These are phyloP conservation scores for Epichloe amarillans DNA, from an alignment of 2,329 filamentous ascomycete genomes.

Conservation along the genomic window DNA sequence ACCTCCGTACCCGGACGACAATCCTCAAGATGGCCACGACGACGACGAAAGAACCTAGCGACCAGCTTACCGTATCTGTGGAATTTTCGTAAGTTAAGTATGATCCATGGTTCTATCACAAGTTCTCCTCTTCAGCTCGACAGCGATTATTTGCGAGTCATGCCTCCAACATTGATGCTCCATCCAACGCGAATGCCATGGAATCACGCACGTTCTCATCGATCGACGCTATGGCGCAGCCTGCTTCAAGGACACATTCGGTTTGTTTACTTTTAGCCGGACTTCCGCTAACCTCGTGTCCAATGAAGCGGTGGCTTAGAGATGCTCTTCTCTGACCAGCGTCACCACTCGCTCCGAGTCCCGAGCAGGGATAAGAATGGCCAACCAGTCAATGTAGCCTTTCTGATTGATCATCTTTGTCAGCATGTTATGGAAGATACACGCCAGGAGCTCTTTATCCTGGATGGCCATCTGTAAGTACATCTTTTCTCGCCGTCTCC, in stretches of 20 bases:
- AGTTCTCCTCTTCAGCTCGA: neutral
- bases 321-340: slow-evolving; percentile 78
- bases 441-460: slow-evolving; percentile 76
- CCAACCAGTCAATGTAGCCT: slow-evolving; percentile 53
- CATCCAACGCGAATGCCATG: neutral
- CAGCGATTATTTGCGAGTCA: neutral
- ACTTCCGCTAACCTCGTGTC: neutral
- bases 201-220: neutral
- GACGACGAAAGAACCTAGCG: slow-evolving; percentile 1
- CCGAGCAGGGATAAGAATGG: slow-evolving; percentile 49
- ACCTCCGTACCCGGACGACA: neutral
- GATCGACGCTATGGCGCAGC: neutral
- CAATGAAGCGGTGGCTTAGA: slow-evolving; percentile 69
- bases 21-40: neutral
- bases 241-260: neutral
- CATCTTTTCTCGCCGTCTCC: slow-evolving; percentile 4
- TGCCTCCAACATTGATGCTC: neutral
- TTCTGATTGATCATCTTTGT: slow-evolving; percentile 68
- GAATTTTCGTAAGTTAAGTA: slow-evolving; percentile 47
- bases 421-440: slow-evolving; percentile 72
- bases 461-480: slow-evolving; percentile 77
- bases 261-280: neutral
- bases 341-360: slow-evolving; percentile 56
- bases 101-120: neutral
- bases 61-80: slow-evolving; percentile 46